A percentile compares a stretch with the other conserved stretches of the same genome.
Conservation (phyloP, 2,329 filamentous ascomycete genomes). For the Aspergillus pseudoterreus region DNA sequence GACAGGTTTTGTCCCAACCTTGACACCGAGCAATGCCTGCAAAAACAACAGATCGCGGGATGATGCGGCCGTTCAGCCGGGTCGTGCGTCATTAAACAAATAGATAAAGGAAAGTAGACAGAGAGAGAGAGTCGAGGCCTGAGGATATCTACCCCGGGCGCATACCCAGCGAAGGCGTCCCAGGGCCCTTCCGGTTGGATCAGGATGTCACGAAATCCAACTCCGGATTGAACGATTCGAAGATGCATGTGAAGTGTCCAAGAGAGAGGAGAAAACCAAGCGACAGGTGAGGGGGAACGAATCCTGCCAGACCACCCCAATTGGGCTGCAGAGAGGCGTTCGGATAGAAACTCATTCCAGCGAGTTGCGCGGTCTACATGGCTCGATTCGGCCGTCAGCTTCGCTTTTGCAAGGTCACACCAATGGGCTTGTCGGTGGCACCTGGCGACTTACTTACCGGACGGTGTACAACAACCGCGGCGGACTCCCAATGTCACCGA, state of each 20-base stretch:
- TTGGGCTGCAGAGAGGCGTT: slow-evolving; percentile 4
- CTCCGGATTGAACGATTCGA: slow-evolving; percentile 1
- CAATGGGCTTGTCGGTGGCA: neutral
- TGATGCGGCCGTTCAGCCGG: slow-evolving; percentile 6
- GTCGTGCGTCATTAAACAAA: slow-evolving; percentile 3
- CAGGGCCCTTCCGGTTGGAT: slow-evolving; percentile 5
- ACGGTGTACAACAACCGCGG: neutral
- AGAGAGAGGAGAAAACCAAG: slow-evolving; percentile 2
- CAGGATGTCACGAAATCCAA: neutral
- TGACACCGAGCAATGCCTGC: slow-evolving; percentile 10
- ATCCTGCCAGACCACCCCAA: slow-evolving; percentile 8
- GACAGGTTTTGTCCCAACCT: slow-evolving; percentile 3
- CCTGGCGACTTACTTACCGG: neutral
- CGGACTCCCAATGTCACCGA: slow-evolving; percentile 10
- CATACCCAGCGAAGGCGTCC: neutral
- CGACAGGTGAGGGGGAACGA: slow-evolving; percentile 1
- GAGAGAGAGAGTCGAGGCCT: neutral
- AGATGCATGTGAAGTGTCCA: slow-evolving; percentile 3
- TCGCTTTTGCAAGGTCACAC: neutral
- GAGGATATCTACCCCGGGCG: neutral
- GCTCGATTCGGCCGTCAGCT: neutral
- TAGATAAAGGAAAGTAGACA: neutral
- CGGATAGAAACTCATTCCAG: neutral
- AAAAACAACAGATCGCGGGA: slow-evolving; percentile 8
- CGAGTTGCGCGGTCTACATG: neutral